Conservation (phyloP, 768 basidiomycete species). For the Fomitopsis serialis region DNA sequence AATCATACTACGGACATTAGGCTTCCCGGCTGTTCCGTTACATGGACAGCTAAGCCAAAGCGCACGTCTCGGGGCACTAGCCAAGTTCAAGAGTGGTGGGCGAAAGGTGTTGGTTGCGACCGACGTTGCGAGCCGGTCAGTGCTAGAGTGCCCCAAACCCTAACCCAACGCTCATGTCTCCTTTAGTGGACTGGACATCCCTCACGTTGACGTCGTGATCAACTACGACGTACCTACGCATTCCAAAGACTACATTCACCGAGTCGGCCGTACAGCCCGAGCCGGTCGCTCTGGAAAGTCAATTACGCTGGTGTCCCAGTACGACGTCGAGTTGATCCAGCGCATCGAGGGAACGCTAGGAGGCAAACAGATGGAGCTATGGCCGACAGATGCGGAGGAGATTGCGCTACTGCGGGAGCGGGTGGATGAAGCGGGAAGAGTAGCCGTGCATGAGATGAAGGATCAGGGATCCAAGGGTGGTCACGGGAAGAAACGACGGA, state of each 20-base stretch:
- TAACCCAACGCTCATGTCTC: not conserved
- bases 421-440: constrained; percentile 76
- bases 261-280: constrained; percentile 95
- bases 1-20: constrained; percentile 83
- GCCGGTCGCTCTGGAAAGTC: constrained; percentile 97
- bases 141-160: constrained; percentile 4
- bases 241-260: constrained; percentile 98
- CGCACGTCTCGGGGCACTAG: constrained; percentile 85
- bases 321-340: constrained; percentile 94
- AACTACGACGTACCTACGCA: constrained; percentile 98
- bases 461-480: constrained; percentile 57
- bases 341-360: constrained; percentile 90
- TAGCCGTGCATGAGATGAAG: constrained; percentile 78
- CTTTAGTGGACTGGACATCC: constrained; percentile 86
- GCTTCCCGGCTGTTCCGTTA: constrained; percentile 92
- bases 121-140: constrained; percentile 88
- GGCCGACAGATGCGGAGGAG: constrained; percentile 84
- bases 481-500: constrained; percentile 43
- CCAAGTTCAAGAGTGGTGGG: constrained; percentile 95
- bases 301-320: constrained; percentile 97
- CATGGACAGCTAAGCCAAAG: constrained; percentile 95
- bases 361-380: constrained; percentile 81
- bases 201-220: constrained; percentile 92
- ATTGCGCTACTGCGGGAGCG: constrained; percentile 83
- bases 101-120: constrained; percentile 90